Base-by-base conservation (phyloP, 768 basidiomycete species). In the Rubroboletus satanas region DNA sequence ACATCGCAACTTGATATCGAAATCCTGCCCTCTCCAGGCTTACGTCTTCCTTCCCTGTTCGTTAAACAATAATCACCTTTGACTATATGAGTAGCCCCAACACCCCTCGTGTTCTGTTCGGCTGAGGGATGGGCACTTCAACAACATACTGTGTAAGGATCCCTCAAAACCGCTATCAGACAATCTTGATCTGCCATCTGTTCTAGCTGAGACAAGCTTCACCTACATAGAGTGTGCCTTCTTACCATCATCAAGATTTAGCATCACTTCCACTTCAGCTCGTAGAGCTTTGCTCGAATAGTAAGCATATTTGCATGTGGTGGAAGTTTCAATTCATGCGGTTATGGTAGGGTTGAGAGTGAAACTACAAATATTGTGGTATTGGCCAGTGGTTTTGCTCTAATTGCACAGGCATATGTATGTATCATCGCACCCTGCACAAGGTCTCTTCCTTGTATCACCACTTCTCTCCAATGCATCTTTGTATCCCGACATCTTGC, bases 361-460 rank as follows among this genome's bases (percentile, higher is more conserved):
- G 21, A 71, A 76, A 33, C 69, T 84, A 47, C 73, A 74, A 18
- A 64, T 74, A 8, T 70, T 77, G 15, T 69, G 65, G 5, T 75
- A 77, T 37, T 77, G 56, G 78, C 83, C 2, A 75, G 76, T 26
- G 74, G 74, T 7, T 59, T 72, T 5, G 74, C 76, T 10, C 76
- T 87, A 35, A 76, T 89, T 50, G 79, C 83, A 8, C 83, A 89
- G 65, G 75, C 80, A 21, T 89, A 85, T 66, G 79, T 89, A 56
- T 86, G 79, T 89, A 56, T 86, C 83, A 2, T 85, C 84, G 21
- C 71, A 87, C 60, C 84, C 87, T 2, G 83, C 83, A 7, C 73
- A 77, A 5, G 87, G 79, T 0, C 72, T 89, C 46, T 75, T 85
- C 54, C 73, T 88, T n/a, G 76, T 85, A 32, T 79, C 80, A 23